Evolutionary conservation across 1,284 basidiomycete genomes (phyloP).

Genomic region (Mrakiaceae sp.): DNA sequence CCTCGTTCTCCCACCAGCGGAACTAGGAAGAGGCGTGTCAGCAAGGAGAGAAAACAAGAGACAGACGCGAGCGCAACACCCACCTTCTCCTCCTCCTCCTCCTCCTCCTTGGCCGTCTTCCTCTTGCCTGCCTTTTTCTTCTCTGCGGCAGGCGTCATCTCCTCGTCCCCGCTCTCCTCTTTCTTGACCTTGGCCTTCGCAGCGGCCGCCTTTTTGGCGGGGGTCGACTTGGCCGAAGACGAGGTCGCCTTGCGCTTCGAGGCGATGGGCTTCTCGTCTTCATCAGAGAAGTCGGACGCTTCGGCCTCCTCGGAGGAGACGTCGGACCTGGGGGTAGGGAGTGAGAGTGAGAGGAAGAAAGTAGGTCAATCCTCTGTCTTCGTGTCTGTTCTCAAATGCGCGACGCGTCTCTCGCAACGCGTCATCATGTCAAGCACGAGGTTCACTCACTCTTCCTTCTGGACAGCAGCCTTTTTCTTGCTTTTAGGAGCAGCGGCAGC

Average conservation of each 20-base stretch:
- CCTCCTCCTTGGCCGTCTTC: slow-evolving; percentile 45
- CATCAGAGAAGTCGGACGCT: background rate
- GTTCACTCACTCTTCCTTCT: slow-evolving; percentile 44
- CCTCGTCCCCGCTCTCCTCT: slow-evolving; percentile 20
- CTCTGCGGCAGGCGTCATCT: background rate
- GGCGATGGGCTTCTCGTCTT: slow-evolving; percentile 15
- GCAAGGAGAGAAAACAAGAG: background rate
- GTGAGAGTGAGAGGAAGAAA: background rate
- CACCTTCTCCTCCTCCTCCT: slow-evolving; percentile 37
- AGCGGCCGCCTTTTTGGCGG: slow-evolving; percentile 33
- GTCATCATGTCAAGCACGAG: slow-evolving; percentile 25
- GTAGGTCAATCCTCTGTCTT: slow-evolving; percentile 2
- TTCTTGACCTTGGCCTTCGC: slow-evolving; percentile 44
- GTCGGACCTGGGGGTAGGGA: background rate
- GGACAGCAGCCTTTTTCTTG: slow-evolving; percentile 40
- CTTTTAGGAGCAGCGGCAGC: slow-evolving; percentile 18
- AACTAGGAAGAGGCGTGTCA: slow-evolving; percentile 32
- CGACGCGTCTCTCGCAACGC: slow-evolving; percentile 7
- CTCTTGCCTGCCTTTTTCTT: slow-evolving; percentile 32
- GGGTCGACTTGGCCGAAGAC: slow-evolving; percentile 17
- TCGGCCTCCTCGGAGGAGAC: background rate
- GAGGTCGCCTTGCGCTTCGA: no score
- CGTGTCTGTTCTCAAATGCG: slow-evolving; percentile 1
- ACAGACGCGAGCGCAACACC: background rate
- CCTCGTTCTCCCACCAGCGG: slow-evolving; percentile 70